Evolutionary conservation across 257 asterid species (phyloP).

Genomic region (Solanum chiquidenum): DNA sequence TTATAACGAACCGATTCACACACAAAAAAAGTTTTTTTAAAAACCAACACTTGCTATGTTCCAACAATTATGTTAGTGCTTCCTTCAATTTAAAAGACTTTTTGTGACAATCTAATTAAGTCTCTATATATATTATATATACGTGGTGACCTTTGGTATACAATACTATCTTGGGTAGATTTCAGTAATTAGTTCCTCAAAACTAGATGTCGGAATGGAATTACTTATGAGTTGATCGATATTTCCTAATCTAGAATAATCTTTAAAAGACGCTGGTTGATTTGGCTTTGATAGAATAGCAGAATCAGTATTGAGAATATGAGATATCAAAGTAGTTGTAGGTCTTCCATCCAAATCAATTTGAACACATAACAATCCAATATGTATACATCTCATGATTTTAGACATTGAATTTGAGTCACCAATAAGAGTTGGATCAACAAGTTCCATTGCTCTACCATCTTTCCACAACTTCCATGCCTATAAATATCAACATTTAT

Average conservation of each 20-base stretch:
- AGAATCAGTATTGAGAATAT: not conserved
- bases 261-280: not conserved
- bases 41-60: not conserved
- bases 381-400: not conserved
- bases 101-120: too few relatives aligned
- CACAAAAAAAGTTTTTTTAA: too few relatives aligned
- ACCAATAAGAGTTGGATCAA: not conserved
- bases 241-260: not conserved
- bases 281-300: not conserved
- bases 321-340: not conserved
- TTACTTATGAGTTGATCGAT: not conserved
- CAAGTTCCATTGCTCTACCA: not conserved
- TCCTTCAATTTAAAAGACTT: not conserved
- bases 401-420: not conserved
- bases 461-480: not conserved
- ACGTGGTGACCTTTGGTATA: not conserved
- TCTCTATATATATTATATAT: too few relatives aligned
- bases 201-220: not conserved
- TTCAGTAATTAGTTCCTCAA: not conserved
- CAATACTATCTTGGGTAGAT: not conserved
- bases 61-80: not conserved
- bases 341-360: not conserved
- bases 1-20: accelerated
- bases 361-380: not conserved
- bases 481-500: not conserved